Conservation (phyloP, 176 grass and related monocot species). For the Oryza glaberrima region DNA sequence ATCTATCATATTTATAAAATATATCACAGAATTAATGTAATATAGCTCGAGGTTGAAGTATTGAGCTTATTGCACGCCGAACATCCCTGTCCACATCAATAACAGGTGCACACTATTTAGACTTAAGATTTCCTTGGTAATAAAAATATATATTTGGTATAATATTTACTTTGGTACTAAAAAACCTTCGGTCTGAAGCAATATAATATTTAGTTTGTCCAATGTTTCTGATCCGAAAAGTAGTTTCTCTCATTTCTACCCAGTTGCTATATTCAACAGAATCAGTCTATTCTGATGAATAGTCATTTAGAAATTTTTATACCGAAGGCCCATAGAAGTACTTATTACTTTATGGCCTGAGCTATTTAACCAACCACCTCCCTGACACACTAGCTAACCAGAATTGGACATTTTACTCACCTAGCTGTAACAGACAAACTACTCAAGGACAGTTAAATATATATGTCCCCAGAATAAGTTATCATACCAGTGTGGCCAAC, state of each 20-base stretch:
- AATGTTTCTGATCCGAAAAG: neutral
- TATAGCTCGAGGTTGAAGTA: conserved; percentile 3
- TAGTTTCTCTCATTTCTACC: neutral
- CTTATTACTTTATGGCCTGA: neutral
- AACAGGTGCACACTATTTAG: conserved; percentile 20
- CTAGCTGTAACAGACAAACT: neutral
- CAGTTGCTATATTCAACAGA: neutral
- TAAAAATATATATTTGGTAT: conserved; percentile 8
- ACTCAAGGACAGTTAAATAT: neutral
- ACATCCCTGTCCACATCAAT: conserved; percentile 19
- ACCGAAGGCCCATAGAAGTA: neutral
- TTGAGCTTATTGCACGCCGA: conserved; percentile 30
- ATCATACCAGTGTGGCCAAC: conserved; percentile 88
- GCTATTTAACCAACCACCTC: neutral
- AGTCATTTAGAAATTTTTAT: neutral
- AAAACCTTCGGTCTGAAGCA: neutral
- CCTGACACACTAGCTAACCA: neutral
- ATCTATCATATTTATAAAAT: neutral
- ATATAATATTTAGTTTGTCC: neutral
- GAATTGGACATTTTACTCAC: conserved; percentile 4
- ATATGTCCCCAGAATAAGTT: conserved; percentile 18
- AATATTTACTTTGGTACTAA: too few species aligned
- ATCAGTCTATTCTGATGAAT: neutral
- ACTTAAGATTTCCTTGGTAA: conserved; percentile 16
- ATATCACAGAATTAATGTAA: neutral